phyloP scores from a whole-genome alignment of 495 filamentous ascomycete genomes.

The Immersiella caudata region DNA sequence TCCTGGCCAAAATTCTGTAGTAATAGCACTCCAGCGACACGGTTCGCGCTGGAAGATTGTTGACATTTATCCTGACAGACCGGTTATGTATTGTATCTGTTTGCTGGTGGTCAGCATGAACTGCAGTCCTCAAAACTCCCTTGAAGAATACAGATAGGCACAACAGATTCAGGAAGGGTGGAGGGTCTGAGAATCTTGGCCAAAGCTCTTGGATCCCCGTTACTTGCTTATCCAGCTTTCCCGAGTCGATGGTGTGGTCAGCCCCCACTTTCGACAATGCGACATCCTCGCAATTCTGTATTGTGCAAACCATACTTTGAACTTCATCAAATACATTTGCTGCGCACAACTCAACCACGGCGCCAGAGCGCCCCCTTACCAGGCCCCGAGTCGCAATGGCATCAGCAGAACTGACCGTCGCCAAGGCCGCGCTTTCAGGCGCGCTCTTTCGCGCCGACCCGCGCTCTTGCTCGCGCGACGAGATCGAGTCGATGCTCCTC shows the following conservation, averaged over 20 bases:
- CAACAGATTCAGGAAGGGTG: too few species aligned
- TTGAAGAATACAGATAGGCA: too few species aligned
- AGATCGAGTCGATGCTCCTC: constrained; percentile 71
- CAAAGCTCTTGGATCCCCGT: too few species aligned
- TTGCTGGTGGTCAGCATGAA: too few species aligned
- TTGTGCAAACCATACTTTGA: background rate
- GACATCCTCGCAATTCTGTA: background rate
- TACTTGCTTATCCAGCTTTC: background rate
- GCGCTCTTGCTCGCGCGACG: constrained; percentile 65
- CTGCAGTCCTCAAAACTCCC: too few species aligned
- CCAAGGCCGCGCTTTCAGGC: constrained; percentile 78
- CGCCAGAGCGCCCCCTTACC: background rate
- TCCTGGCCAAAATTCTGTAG: background rate
- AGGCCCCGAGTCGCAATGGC: constrained; percentile 54
- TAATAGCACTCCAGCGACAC: background rate
- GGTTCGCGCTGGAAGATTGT: background rate
- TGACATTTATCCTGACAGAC: too few species aligned
- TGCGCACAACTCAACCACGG: background rate
- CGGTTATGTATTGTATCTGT: too few species aligned
- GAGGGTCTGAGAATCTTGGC: too few species aligned
- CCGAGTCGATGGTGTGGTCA: background rate
- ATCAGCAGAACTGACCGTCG: constrained; percentile 75
- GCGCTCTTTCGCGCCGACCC: constrained; percentile 78
- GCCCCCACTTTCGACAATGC: background rate
- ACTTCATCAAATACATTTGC: background rate